Evolutionary conservation across 805 yeast genomes (phyloP).

Genomic region (Zygoascus bituminiphila): DNA sequence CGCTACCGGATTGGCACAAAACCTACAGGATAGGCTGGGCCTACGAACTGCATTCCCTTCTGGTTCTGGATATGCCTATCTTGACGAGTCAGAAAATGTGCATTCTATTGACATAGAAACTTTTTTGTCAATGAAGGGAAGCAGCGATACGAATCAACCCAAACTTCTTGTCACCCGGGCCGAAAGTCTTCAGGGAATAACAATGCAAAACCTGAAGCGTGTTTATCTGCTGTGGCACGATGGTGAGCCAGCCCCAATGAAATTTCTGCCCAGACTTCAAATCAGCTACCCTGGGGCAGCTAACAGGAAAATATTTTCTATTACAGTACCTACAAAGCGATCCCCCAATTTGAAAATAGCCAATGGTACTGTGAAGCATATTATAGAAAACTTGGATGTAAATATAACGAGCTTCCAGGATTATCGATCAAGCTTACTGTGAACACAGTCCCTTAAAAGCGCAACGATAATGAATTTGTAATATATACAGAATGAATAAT

Average conservation of each 20-base stretch:
- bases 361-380: neutral
- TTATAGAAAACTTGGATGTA: neutral
- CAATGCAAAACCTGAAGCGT: neutral
- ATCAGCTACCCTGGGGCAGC: neutral
- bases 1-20: neutral
- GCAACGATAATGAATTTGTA: neutral
- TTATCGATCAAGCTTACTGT: neutral
- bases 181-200: neutral
- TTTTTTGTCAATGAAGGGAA: neutral
- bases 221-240: constrained; percentile 2
- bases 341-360: neutral
- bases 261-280: neutral
- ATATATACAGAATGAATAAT: neutral
- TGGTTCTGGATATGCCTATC: neutral
- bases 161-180: neutral
- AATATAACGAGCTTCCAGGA: neutral
- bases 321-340: neutral
- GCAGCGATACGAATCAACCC: neutral
- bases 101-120: neutral
- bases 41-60: neutral
- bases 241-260: constrained; percentile 2
- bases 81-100: neutral
- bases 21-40: neutral
- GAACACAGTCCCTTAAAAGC: too few species aligned
- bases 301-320: neutral